These are phyloP conservation scores for Haplosporangium sp. DNA, from an alignment of 371 early-diverging fungal species.

Conservation along the genomic window DNA sequence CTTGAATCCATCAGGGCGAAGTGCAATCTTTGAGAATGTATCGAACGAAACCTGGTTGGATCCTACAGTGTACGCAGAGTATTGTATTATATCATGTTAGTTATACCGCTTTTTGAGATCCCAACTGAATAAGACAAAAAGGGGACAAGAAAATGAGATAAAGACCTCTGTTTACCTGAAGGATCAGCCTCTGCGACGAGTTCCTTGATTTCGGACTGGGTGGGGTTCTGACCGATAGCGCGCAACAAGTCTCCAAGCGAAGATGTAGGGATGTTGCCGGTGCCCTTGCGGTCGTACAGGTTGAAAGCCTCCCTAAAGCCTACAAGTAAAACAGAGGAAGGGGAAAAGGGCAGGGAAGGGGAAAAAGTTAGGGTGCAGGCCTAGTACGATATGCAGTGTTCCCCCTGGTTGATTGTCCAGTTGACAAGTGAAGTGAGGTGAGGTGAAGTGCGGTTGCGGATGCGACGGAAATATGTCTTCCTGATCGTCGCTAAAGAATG, in stretches of 20 bases:
- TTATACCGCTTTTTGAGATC: not conserved
- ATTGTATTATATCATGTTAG: too few relatives aligned
- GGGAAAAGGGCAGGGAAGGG: not conserved
- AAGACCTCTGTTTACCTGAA: conserved; percentile 4
- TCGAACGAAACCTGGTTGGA: conserved; percentile 72
- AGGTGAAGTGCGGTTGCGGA: too few relatives aligned
- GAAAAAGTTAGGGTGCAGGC: not conserved
- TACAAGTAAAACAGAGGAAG: conserved; percentile 11
- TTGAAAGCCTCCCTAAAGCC: conserved; percentile 92
- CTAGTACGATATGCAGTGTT: conserved; percentile 1
- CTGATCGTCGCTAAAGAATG: not conserved
- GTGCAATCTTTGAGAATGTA: conserved; percentile 74
- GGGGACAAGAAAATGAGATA: not conserved
- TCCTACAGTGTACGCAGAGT: too few relatives aligned
- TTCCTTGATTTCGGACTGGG: conserved; percentile 82
- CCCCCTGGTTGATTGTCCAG: too few relatives aligned
- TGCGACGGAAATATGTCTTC: too few relatives aligned
- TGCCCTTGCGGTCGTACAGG: conserved; percentile 92
- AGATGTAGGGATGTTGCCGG: conserved; percentile 79
- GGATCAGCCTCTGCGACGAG: conserved; percentile 70
- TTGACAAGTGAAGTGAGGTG: too few relatives aligned
- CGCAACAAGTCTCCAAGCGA: conserved; percentile 84
- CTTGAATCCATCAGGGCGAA: conserved; percentile 81
- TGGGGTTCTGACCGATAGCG: conserved; percentile 88
- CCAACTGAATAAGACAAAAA: conserved; percentile 2